phyloP scores from a whole-genome alignment of 106 monocot genomes.

The Phalaenopsis equestris region DNA sequence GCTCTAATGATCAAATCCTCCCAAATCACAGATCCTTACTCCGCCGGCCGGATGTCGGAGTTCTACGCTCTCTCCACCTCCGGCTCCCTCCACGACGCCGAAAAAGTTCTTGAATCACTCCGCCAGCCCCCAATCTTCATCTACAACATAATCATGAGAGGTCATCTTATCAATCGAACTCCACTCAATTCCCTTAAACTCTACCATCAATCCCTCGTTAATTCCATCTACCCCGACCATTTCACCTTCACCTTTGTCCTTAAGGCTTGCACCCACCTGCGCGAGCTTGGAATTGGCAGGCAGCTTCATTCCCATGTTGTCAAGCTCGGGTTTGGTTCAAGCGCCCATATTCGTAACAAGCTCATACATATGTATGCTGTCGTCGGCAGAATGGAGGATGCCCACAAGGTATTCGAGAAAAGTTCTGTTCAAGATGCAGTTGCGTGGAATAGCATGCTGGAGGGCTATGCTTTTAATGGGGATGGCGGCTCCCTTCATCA shows the following conservation, averaged over 20 bases:
- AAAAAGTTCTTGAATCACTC: constrained; percentile 23
- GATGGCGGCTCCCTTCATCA: constrained; percentile 25
- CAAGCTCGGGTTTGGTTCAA: constrained; percentile 23
- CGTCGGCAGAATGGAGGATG: constrained; percentile 16
- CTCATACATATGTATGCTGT: constrained; percentile 56
- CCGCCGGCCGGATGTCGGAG: constrained; percentile 53
- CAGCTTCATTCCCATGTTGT: constrained; percentile 45
- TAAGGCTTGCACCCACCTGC: constrained; percentile 38
- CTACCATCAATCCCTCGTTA: constrained; percentile 21
- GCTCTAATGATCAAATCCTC: constrained; percentile 50
- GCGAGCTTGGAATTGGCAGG: constrained; percentile 8
- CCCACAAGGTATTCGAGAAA: constrained; percentile 63
- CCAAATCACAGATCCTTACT: constrained; percentile 38
- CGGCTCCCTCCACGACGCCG: constrained; percentile 22
- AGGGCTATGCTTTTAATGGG: constrained; percentile 33
- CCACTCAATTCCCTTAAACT: constrained; percentile 26
- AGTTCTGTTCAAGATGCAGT: constrained; percentile 33
- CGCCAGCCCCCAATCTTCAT: constrained; percentile 31
- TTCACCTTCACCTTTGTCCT: constrained; percentile 67
- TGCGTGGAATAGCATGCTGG: constrained; percentile 65
- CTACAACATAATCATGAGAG: constrained; percentile 48
- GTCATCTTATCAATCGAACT: constrained; percentile 19
- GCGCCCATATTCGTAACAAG: constrained; percentile 45
- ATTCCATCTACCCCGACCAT: constrained; percentile 25
- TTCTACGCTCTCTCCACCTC: constrained; percentile 43